phyloP scores from a whole-genome alignment of 1,139 yeast genomes.

The Scheffersomyces parashehatae region DNA sequence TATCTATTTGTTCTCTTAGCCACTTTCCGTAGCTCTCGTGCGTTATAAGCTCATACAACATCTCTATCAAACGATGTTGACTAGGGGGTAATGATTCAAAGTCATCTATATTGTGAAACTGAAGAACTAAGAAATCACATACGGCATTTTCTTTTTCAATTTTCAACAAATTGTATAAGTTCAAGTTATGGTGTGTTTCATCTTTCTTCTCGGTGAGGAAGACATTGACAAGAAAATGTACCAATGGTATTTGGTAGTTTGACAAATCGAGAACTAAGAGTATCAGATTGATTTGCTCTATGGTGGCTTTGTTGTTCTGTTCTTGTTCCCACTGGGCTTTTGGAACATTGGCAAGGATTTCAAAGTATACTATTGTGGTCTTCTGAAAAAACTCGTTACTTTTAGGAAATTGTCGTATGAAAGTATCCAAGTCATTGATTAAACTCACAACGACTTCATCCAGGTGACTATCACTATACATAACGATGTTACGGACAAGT shows the following conservation, averaged over 20 bases:
- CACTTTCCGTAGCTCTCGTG: conserved; percentile 18
- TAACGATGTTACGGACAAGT: conserved; percentile 5
- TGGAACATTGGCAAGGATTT: conserved; percentile 13
- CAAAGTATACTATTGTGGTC: conserved; percentile 10
- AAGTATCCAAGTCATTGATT: conserved; percentile 3
- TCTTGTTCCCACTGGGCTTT: conserved; percentile 1
- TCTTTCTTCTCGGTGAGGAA: conserved; percentile 3
- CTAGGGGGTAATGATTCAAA: conserved; percentile 5
- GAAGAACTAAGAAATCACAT: conserved; percentile 6
- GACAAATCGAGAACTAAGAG: not conserved
- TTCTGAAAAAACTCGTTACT: conserved; percentile 7
- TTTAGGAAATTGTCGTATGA: not conserved
- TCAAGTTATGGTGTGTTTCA: conserved; percentile 11
- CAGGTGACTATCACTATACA: conserved; percentile 1
- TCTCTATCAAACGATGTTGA: conserved; percentile 3
- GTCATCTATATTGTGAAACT: conserved; percentile 7
- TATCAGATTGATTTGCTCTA: not conserved
- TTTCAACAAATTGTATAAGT: conserved; percentile 6
- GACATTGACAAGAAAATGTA: conserved; percentile 4
- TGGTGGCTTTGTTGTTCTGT: not conserved
- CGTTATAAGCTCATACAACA: conserved; percentile 10
- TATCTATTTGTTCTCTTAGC: conserved; percentile 4
- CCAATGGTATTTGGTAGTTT: conserved; percentile 1
- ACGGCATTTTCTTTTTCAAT: conserved; percentile 3
- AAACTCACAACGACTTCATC: conserved; percentile 2